These are phyloP conservation scores for Beverwykella pulmonaria DNA, from an alignment of 495 filamentous ascomycete species.

Conservation along the genomic window DNA sequence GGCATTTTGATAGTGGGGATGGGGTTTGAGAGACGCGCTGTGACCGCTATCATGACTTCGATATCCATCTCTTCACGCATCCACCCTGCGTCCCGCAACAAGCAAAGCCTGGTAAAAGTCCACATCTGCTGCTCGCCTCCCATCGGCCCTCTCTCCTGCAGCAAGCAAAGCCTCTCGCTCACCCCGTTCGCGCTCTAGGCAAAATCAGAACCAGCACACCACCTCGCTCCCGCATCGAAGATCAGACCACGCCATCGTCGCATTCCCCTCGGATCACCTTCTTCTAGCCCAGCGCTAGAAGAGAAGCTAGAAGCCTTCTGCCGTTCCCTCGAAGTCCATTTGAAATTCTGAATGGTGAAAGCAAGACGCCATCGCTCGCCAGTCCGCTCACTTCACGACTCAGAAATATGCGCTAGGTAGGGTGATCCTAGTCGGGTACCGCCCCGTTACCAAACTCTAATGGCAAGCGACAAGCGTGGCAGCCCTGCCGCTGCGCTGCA, in stretches of 20 bases:
- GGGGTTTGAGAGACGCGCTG: background rate
- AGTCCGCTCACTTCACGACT: background rate
- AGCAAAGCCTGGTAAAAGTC: background rate
- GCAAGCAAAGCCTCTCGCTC: too few species aligned
- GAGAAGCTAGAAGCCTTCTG: background rate
- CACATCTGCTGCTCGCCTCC: too few species aligned
- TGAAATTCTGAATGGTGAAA: too few species aligned
- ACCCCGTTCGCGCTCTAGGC: too few species aligned
- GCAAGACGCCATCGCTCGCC: too few species aligned
- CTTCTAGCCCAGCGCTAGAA: slow-evolving; percentile 12
- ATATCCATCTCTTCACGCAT: background rate
- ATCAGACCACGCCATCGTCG: background rate
- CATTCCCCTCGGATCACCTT: background rate
- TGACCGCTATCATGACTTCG: background rate
- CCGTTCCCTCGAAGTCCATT: too few species aligned
- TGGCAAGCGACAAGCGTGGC: background rate
- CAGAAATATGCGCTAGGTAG: background rate
- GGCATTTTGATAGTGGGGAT: background rate
- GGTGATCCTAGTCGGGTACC: background rate
- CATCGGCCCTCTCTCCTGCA: too few species aligned
- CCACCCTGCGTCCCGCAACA: background rate
- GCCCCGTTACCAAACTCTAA: slow-evolving; percentile 6
- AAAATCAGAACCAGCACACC: too few species aligned
- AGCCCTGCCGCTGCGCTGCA: background rate
- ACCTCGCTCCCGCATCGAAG: background rate